Conservation (phyloP, 768 basidiomycete species). For the Rhodotorula babjevae region DNA sequence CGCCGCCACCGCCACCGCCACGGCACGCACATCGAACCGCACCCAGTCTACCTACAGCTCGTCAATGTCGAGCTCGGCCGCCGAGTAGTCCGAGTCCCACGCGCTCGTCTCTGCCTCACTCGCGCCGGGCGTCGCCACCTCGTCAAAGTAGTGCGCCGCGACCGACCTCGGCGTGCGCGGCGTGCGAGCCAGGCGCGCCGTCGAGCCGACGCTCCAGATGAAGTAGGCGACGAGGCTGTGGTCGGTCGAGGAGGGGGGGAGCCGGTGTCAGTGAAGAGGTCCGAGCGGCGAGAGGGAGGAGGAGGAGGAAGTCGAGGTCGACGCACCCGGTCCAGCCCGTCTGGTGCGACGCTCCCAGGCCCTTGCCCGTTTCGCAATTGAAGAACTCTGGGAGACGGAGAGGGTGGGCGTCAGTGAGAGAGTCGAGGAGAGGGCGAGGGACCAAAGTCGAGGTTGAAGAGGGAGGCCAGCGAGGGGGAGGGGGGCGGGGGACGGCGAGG, state of each 20-base stretch:
- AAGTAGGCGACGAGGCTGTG: slow-evolving; percentile 54
- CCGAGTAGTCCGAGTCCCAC: background rate
- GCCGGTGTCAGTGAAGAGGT: too few species aligned
- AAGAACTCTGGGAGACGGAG: slow-evolving; percentile 62
- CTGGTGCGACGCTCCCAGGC: slow-evolving; percentile 95
- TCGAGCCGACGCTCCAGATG: slow-evolving; percentile 55
- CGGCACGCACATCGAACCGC: too few species aligned
- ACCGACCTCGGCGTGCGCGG: slow-evolving; percentile 68
- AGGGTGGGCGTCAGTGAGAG: background rate
- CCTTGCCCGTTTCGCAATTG: slow-evolving; percentile 86
- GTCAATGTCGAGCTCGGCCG: background rate
- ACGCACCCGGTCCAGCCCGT: slow-evolving; percentile 69
- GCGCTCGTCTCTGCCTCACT: slow-evolving; percentile 6
- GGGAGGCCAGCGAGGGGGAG: too few species aligned
- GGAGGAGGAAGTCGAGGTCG: background rate
- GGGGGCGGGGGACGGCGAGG: too few species aligned
- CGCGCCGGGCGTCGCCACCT: slow-evolving; percentile 29
- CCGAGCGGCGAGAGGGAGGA: background rate
- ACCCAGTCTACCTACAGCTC: too few species aligned
- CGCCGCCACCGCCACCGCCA: too few species aligned
- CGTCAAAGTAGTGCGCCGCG: slow-evolving; percentile 91
- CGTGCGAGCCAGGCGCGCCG: slow-evolving; percentile 84
- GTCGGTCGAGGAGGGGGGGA: background rate
- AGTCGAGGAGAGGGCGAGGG: too few species aligned
- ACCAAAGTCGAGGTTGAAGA: too few species aligned